These are phyloP conservation scores for Botrytis cinerea DNA, from an alignment of 2,329 filamentous ascomycete genomes.

Conservation along the genomic window DNA sequence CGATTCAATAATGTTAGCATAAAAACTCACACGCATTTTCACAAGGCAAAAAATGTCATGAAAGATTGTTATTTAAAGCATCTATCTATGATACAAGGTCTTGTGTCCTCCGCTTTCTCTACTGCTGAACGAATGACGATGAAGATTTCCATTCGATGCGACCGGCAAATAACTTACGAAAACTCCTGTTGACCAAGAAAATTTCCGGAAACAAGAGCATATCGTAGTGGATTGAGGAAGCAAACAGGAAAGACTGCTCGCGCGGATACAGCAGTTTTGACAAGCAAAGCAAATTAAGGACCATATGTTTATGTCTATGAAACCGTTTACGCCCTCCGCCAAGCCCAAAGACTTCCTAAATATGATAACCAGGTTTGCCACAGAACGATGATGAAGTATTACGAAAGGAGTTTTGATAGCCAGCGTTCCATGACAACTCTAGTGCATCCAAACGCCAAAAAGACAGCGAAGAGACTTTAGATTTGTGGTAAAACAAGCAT, in stretches of 20 bases:
- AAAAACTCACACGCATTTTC: not conserved
- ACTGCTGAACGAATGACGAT: not conserved
- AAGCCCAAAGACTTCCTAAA: conserved; percentile 20
- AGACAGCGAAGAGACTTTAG: conserved; percentile 9
- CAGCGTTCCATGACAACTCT: conserved; percentile 3
- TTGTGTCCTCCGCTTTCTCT: not conserved
- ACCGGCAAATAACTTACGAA: not conserved
- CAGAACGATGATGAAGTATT: not conserved
- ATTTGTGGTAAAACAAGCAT: conserved; percentile 17
- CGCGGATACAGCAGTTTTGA: not conserved
- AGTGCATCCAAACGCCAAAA: conserved; percentile 16
- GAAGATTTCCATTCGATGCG: not conserved
- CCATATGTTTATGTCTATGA: not conserved
- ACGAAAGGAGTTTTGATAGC: not conserved
- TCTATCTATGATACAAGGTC: conserved; percentile 13
- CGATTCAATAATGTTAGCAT: not conserved
- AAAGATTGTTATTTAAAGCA: not conserved
- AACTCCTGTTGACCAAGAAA: not conserved
- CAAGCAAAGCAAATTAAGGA: not conserved
- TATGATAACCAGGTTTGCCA: conserved; percentile 9
- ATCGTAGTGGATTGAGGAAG: not conserved
- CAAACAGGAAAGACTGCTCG: not conserved
- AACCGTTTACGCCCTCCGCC: conserved; percentile 4
- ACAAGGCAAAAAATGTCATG: not conserved
- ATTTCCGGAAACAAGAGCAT: not conserved